Evolutionary conservation across 495 filamentous ascomycete species (phyloP).

Genomic region (Oidiodendron maius): DNA sequence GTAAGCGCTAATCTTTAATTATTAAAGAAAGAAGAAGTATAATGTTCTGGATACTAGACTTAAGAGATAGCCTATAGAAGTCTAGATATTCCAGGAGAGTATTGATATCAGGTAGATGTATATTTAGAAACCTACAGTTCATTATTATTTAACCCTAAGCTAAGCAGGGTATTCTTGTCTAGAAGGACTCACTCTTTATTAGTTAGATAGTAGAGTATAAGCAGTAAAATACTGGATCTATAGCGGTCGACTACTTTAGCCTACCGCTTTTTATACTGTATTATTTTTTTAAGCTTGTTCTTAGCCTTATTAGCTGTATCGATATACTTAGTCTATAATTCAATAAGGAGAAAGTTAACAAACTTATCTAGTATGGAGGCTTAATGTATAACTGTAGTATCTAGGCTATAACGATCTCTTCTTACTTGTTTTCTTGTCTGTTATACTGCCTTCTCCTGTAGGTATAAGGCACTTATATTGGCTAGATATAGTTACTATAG

Average conservation of each 20-base stretch:
- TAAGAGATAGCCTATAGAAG: conserved; percentile 9
- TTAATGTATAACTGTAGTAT: background rate
- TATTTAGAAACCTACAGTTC: conserved; percentile 2
- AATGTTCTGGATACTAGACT: conserved; percentile 5
- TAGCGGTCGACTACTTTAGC: conserved; percentile 7
- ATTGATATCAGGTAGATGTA: background rate
- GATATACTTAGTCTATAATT: background rate
- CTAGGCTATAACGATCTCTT: background rate
- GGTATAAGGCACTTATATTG: conserved; percentile 7
- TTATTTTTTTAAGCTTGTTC: conserved; percentile 6
- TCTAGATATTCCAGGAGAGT: conserved; percentile 7
- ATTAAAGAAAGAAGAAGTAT: conserved; percentile 6
- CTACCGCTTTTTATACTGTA: conserved; percentile 4
- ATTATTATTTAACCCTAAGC: conserved; percentile 1
- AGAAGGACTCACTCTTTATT: conserved; percentile 6
- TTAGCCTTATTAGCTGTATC: conserved; percentile 3
- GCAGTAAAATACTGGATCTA: conserved; percentile 1
- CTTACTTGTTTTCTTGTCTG: conserved; percentile 1
- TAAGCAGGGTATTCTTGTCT: background rate
- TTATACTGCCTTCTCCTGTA: conserved; percentile 2
- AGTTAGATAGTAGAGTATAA: conserved; percentile 3
- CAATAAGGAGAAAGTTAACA: conserved; percentile 8
- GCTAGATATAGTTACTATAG: conserved; percentile 11
- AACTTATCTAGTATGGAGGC: conserved; percentile 1
- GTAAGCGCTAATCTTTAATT: conserved; percentile 9